Base-by-base conservation (phyloP, 2,329 filamentous ascomycete species). In the Colletotrichum sp. region DNA sequence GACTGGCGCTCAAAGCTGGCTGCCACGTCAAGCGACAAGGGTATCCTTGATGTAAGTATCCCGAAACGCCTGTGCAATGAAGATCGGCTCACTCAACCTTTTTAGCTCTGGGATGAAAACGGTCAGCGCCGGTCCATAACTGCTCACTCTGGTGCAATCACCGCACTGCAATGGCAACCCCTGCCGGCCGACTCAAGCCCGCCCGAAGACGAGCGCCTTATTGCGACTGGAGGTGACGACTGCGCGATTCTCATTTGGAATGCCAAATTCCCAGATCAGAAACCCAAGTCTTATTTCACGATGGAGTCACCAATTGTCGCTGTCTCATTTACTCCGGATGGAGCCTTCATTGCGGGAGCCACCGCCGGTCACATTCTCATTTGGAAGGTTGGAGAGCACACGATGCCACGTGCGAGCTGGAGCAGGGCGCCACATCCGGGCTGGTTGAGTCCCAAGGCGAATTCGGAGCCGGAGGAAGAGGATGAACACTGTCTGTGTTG, bases 161-260 rank as follows among this genome's bases (percentile, higher is more conserved):
- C 90, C 0, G 87, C 89, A 5, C 85, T 93, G 77, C 86, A 88
- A 75, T 93, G 92, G 91, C 92, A 93, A 79, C 92, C 92, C 13
- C 78, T 90, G 21, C 79, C 82, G 16, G 81, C 72, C 9, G 75
- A 79, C 24, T 26, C 69, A 9, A 65, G 82, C 3, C 71, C 79
- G 1, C 71, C 80, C 6, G 84, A 88, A 8, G 88, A 89, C 66
- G 90, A 92, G 77, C 86, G 92, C 28, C 84, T 93, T 5, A 87
- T 93, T 72, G 92, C 92, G 9, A 91, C 91, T 2, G 91, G 91
- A 28, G 90, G 90, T 4, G 91, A 93, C 76, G 92, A 93, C 78
- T 91, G 91, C 28, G 90, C 90, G 13, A 92, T 93, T 65, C 85
- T 89, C 61, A 89, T 93, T 30, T 93, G 91, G 90, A 92, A 93